Evolutionary conservation across 345 rosid genomes (phyloP), one percentile per base, ranked within the genome.

Genomic region (Sisymbrium irio): DNA sequence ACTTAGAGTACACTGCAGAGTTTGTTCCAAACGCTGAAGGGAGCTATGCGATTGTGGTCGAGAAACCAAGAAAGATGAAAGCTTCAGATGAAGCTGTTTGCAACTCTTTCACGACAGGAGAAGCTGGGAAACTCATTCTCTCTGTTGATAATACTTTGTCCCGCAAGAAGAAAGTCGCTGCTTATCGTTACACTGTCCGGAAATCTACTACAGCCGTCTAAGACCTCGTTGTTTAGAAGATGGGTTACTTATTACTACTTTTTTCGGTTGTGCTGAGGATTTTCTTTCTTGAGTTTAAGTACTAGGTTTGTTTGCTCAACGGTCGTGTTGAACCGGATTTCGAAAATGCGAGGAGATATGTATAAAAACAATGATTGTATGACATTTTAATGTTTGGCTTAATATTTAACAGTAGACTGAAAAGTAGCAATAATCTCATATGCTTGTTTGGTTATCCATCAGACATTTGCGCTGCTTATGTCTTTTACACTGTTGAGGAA

Each of bases 1-100:
- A 95, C 12, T 70, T 95, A 81, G 99, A 95, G 71, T 95, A 95
- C 83, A 92, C 90, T 6, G 97, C 96, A 25, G 99, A 95, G 81
- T 95, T 90, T 67, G 90, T 90, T 57, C 99, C 99, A 7, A 87
- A 81, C 14, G 91, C 88, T 0, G 86, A 84, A 62, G 91, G 79
- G 15, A 83, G 98, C 84, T 92, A 95, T 83, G 83, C 83, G 3
- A 83, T 95, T 0, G 96, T 93, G 0, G 97, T 95, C 0, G 97
- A 92, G 83, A 95, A 88, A 74, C 78, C 87, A 0, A 83, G 84
- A 73, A 90, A 84, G 72, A 64, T 92, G 65, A 65, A 70, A 33
- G 73, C 85, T 0, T 53, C 81, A 0, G 94, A 95, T 50, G 98
- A 90, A 62, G 96, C 98, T 0, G 76, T 95, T 41, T 86, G 85